Conservation (phyloP, 495 filamentous ascomycete species). For the Tuber brumale region DNA sequence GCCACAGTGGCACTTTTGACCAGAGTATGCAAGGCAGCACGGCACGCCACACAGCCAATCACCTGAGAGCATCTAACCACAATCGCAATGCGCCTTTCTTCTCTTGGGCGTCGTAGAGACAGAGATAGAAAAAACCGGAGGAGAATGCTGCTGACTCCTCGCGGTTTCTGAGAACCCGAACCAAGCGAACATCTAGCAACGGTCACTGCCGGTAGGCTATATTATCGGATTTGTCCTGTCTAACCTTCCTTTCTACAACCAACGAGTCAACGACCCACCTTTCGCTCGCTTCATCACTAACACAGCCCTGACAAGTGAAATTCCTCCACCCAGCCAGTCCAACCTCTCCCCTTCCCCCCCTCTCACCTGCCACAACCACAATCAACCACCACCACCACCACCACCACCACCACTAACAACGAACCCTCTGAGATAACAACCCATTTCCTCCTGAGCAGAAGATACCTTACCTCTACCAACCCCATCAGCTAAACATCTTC, state of each 20-base stretch:
- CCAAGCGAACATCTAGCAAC: not conserved
- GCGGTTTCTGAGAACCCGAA: not conserved
- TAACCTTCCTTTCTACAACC: not conserved
- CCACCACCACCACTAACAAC: not conserved
- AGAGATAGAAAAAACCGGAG: not conserved
- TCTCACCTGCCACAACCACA: constrained; percentile 1
- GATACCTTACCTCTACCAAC: constrained; percentile 20
- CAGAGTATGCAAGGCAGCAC: constrained; percentile 1
- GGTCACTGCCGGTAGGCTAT: not conserved
- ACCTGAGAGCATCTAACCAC: not conserved
- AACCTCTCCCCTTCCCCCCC: not conserved
- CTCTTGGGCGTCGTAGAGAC: not conserved
- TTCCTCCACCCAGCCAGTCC: not conserved
- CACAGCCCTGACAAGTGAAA: constrained; percentile 3
- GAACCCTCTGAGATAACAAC: not conserved
- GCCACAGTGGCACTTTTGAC: constrained; percentile 2
- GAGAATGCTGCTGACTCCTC: not conserved
- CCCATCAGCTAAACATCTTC: constrained; percentile 25
- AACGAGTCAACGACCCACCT: constrained; percentile 4
- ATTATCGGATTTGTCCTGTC: constrained; percentile 4
- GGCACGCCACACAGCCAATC: constrained; percentile 1
- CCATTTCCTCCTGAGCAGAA: not conserved
- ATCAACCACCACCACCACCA: constrained; percentile 3
- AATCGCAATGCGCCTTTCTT: not conserved
- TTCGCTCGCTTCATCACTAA: not conserved